Evolutionary conservation across 2,329 filamentous ascomycete species (phyloP).

Genomic region (Hymenoscyphus scutula): DNA sequence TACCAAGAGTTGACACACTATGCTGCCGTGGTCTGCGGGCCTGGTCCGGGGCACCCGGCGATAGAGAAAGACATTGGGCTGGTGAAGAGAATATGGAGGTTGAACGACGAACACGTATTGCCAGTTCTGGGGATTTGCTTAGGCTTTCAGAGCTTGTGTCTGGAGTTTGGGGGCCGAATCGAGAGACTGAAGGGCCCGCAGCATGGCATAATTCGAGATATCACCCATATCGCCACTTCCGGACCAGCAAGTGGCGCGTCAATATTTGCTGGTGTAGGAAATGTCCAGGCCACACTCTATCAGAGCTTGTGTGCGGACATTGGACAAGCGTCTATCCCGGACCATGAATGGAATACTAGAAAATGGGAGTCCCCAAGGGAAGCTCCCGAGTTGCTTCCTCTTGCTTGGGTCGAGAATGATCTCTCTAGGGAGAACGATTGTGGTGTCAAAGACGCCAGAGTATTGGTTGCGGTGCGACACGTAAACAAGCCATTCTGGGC

Average conservation of each 20-base stretch:
- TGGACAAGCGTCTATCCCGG: slow-evolving; percentile 27
- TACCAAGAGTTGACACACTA: slow-evolving; percentile 57
- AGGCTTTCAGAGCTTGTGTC: slow-evolving; percentile 65
- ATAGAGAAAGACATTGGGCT: slow-evolving; percentile 75
- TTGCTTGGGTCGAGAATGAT: slow-evolving; percentile 37
- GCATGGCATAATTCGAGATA: slow-evolving; percentile 61
- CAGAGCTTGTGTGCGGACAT: slow-evolving; percentile 41
- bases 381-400: slow-evolving; percentile 31
- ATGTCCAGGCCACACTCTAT: slow-evolving; percentile 40
- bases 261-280: slow-evolving; percentile 33
- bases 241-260: slow-evolving; percentile 11
- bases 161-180: slow-evolving; percentile 56
- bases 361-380: slow-evolving; percentile 28
- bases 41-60: slow-evolving; percentile 80
- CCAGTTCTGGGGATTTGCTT: slow-evolving; percentile 79
- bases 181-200: slow-evolving; percentile 51
- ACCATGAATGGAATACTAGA: slow-evolving; percentile 23
- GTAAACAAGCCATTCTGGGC: slow-evolving; percentile 61
- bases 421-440: slow-evolving; percentile 25
- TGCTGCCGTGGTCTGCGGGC: slow-evolving; percentile 85
- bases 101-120: slow-evolving; percentile 56
- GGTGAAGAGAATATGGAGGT: slow-evolving; percentile 71
- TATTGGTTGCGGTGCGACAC: slow-evolving; percentile 62
- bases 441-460: slow-evolving; percentile 35
- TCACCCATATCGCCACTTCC: slow-evolving; percentile 46